Conservation (phyloP, 176 grass and related monocot genomes). For the Saccharum officinarum region DNA sequence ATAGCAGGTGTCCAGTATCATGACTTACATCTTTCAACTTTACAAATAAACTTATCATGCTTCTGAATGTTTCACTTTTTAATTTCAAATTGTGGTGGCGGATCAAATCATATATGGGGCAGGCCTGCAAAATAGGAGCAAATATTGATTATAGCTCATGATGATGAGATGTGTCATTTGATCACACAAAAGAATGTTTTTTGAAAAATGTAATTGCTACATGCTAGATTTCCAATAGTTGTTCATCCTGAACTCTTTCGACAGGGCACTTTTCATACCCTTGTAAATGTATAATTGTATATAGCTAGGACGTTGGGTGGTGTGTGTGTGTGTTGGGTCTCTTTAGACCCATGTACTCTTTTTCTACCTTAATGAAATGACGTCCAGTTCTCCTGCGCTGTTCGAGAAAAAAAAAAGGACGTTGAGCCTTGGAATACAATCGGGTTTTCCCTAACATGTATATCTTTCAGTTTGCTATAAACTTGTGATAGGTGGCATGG, state of each 20-base stretch:
- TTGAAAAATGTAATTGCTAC: slow-evolving; percentile 12
- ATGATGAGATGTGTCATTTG: slow-evolving; percentile 25
- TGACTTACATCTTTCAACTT: slow-evolving; percentile 94
- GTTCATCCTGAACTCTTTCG: background rate
- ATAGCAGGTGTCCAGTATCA: slow-evolving; percentile 20
- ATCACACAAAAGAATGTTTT: slow-evolving; percentile 30
- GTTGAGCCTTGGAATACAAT: background rate
- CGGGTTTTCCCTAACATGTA: background rate
- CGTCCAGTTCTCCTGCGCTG: no score
- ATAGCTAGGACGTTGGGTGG: background rate
- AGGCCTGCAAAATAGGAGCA: slow-evolving; percentile 59
- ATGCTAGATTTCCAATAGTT: slow-evolving; percentile 3
- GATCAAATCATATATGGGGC: slow-evolving; percentile 69
- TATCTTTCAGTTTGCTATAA: background rate
- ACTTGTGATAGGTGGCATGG: slow-evolving; percentile 16
- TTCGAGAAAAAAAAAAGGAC: background rate
- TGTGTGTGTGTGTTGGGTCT: no score
- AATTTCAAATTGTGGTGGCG: slow-evolving; percentile 64
- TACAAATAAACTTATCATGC: slow-evolving; percentile 71
- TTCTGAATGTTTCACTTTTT: slow-evolving; percentile 70
- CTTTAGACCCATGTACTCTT: no score
- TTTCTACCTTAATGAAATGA: no score
- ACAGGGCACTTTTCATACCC: background rate
- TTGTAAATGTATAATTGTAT: background rate
- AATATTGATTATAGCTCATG: slow-evolving; percentile 14